Evolutionary conservation across 805 yeast genomes (phyloP).

Genomic region (Kregervanrija fluxuum): DNA sequence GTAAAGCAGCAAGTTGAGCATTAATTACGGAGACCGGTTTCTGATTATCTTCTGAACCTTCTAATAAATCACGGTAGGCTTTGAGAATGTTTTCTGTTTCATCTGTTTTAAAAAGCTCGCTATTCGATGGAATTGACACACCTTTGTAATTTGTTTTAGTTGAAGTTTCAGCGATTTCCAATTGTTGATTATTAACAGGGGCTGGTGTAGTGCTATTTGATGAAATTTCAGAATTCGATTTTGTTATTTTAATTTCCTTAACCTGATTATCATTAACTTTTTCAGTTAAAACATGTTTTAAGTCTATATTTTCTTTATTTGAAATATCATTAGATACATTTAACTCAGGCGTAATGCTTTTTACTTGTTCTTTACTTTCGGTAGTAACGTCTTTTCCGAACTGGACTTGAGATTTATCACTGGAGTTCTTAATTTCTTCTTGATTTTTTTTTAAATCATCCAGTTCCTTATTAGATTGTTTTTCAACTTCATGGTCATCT

Average conservation of each 20-base stretch:
- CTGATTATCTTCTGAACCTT: slow-evolving; percentile 10
- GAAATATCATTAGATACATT: too few species aligned
- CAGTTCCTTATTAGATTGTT: too few species aligned
- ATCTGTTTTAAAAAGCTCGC: slow-evolving; percentile 24
- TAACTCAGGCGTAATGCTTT: too few species aligned
- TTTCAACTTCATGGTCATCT: too few species aligned
- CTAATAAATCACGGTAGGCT: slow-evolving; percentile 21
- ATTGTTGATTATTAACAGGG: not conserved
- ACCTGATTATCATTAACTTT: not conserved
- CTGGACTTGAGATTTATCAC: too few species aligned
- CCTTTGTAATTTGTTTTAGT: slow-evolving; percentile 23
- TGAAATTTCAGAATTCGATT: too few species aligned
- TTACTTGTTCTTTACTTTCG: too few species aligned
- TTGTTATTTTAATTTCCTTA: not conserved
- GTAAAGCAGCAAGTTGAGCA: slow-evolving; percentile 55
- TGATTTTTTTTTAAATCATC: too few species aligned
- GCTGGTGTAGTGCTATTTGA: too few species aligned
- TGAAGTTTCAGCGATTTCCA: slow-evolving; percentile 1
- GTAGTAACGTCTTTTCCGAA: too few species aligned
- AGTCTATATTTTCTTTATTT: too few species aligned
- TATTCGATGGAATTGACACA: slow-evolving; percentile 27
- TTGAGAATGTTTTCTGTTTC: slow-evolving; percentile 17
- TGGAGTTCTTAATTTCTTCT: too few species aligned
- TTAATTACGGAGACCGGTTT: slow-evolving; percentile 21
- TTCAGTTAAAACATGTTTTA: not conserved